Conservation (phyloP, 2,329 filamentous ascomycete genomes). For the Epichloe scottii region DNA sequence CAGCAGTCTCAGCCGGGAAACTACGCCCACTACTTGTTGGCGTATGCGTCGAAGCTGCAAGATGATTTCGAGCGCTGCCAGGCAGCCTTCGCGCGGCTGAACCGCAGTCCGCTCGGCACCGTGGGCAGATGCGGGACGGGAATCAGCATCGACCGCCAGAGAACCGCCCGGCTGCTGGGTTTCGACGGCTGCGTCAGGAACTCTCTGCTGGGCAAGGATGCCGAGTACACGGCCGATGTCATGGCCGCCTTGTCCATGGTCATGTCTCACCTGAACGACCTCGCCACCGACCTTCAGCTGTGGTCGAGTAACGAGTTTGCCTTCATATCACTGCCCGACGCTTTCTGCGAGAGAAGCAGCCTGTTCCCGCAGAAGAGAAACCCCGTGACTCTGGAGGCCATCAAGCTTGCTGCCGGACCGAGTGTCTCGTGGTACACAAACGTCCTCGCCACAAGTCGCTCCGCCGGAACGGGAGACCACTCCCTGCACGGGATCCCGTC, state of each 20-base stretch:
- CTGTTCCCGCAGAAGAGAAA: background rate
- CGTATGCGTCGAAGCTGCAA: background rate
- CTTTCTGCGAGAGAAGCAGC: background rate
- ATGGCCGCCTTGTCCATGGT: background rate
- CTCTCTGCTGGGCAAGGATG: background rate
- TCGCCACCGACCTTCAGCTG: background rate
- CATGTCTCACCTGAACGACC: conserved; percentile 1
- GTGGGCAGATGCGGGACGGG: background rate
- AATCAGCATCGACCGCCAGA: background rate
- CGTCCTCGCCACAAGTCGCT: background rate
- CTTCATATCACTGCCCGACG: background rate
- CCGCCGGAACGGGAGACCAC: background rate
- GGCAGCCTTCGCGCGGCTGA: background rate
- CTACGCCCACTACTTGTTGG: conserved; percentile 6
- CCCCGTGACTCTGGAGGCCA: background rate
- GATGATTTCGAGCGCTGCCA: background rate
- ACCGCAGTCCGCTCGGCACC: background rate
- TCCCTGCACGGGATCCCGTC: background rate
- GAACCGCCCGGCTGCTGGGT: background rate
- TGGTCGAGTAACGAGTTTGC: background rate
- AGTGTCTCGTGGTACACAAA: background rate
- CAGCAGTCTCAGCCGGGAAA: conserved; percentile 9
- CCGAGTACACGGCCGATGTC: background rate
- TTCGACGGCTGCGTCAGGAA: background rate
- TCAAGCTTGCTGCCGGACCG: background rate